Base-by-base conservation (phyloP, 441 rosid species). In the Eruca vesicaria region DNA sequence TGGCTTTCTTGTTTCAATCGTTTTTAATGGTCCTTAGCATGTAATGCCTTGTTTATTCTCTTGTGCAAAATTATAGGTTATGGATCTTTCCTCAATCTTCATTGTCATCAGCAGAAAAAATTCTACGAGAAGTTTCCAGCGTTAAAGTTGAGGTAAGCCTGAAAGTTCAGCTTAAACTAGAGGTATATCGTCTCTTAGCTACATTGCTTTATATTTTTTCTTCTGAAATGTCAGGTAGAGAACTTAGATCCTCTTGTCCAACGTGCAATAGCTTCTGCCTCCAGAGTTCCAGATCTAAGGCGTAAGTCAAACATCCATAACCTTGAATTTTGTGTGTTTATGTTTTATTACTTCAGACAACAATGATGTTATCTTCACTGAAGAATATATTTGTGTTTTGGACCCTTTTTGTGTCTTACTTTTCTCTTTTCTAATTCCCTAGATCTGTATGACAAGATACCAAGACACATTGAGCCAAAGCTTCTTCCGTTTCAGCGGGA, bases 401-500 rank as follows among this genome's bases (percentile, higher is more conserved):
- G 33, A 63, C 35, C 48, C 55, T 14, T 41, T 9, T 60, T 59
- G 19, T 68, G 45, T 36, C 58, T 63, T 32, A 60, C 72, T 36
- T 20, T 33, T 56, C 26, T 72, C 68, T 72, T 23, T 19, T 56
- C 59, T 77, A 2, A 79, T 72, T 19, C 41, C 38, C 64, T 65
- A 95, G 98, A 85, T 68, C 81, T 82, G 80, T 96, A 96, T 84
- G 86, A 78, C 20, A 87, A 82, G 80, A 89, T 96, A 80, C 99
- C 99, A 19, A 66, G 74, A 75, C 74, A 77, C 76, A 52, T 96
- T 80, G 98, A 91, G 81, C 87, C 90, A 65, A 93, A 90, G 89
- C 97, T 96, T 86, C 89, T 96, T 41, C 93, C 94, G 16, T 96
- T 96, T 86, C 99, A 93, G 80, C 92, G 96, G 64, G 99, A 96